Conservation (phyloP, 805 yeast genomes). For the Candida sakaeoensis region DNA sequence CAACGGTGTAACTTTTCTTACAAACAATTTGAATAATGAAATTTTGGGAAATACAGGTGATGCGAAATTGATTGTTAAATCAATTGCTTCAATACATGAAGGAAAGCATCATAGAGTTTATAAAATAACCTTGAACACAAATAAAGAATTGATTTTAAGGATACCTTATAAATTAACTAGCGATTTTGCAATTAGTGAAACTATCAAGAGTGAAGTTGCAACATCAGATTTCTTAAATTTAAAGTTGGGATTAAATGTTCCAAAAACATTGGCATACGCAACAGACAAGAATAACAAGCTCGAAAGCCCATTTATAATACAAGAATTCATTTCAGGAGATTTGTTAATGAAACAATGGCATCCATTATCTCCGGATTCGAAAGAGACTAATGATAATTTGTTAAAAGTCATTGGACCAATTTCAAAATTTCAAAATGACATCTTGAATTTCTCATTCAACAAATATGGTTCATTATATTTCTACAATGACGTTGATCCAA, state of each 20-base stretch:
- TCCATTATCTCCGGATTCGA: slow-evolving; percentile 61
- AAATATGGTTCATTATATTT: slow-evolving; percentile 82
- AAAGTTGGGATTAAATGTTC: slow-evolving; percentile 67
- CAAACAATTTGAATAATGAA: slow-evolving; percentile 44
- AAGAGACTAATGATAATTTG: slow-evolving; percentile 45
- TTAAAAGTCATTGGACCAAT: slow-evolving; percentile 67
- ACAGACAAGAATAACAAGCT: slow-evolving; percentile 58
- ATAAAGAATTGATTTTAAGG: slow-evolving; percentile 66
- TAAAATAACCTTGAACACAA: slow-evolving; percentile 61
- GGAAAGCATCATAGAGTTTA: slow-evolving; percentile 93
- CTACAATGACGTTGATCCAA: slow-evolving; percentile 56
- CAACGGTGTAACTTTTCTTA: slow-evolving; percentile 40
- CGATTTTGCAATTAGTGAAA: slow-evolving; percentile 58
- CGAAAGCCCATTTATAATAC: slow-evolving; percentile 70
- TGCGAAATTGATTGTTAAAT: slow-evolving; percentile 49
- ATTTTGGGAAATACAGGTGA: slow-evolving; percentile 46
- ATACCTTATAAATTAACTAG: slow-evolving; percentile 80
- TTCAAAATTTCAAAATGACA: slow-evolving; percentile 58
- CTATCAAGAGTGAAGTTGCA: slow-evolving; percentile 87
- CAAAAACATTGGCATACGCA: slow-evolving; percentile 69
- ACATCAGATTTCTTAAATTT: slow-evolving; percentile 76
- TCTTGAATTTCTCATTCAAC: slow-evolving; percentile 59
- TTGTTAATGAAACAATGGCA: slow-evolving; percentile 88
- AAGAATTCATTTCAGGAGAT: slow-evolving; percentile 78
- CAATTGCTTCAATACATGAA: slow-evolving; percentile 83